Evolutionary conservation across 2,329 filamentous ascomycete genomes (phyloP), one percentile per base, ranked within the genome.

Genomic region (Microdochium paspali): DNA sequence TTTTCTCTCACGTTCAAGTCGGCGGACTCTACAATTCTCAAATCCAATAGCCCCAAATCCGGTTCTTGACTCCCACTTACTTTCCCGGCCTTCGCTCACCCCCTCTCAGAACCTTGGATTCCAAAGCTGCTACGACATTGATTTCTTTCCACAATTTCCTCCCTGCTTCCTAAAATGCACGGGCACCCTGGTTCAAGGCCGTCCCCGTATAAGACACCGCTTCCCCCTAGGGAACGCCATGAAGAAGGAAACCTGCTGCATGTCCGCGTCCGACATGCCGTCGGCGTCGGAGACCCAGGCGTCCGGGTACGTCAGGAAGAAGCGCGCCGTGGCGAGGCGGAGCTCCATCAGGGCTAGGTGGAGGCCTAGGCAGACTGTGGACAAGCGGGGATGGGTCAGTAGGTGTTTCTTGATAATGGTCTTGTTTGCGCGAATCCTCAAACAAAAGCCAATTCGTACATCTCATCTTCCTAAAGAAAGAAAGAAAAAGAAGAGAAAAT

Each of bases 311-410:
- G 49, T 30, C 15, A 51, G 56, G 58, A 79, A 77, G 58, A 80
- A 75, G 10, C 67, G 62, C 0, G 74, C 71, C 2, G 66, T 63
- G 0, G 66, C 72, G 42, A 76, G 65, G 3, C 74, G 64, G 21
- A 80, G 55, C 51, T 80, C 76, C 59, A 77, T 73, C 13, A 66
- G 64, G 0, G 77, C 77, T 10, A 81, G 65, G 49, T 80, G 73
- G 18, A 77, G 61, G 2, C 77, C 77, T 13, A 82, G 61, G 50
- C 77, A 81, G 3, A 58, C 60, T 63, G 26, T 7, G 13, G 13
- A 28, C 13, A 28, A 35, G 31, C 31, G n/a, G 6, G 31, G 31
- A n/a, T 9, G 31, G n/a, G n/a, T n/a, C n/a, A n/a, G n/a, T n/a
- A n/a, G n/a, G n/a, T n/a, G n/a, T n/a, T n/a, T n/a, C n/a, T 30